Conservation (phyloP, 106 monocot species). For the Cymbidium sinense region DNA sequence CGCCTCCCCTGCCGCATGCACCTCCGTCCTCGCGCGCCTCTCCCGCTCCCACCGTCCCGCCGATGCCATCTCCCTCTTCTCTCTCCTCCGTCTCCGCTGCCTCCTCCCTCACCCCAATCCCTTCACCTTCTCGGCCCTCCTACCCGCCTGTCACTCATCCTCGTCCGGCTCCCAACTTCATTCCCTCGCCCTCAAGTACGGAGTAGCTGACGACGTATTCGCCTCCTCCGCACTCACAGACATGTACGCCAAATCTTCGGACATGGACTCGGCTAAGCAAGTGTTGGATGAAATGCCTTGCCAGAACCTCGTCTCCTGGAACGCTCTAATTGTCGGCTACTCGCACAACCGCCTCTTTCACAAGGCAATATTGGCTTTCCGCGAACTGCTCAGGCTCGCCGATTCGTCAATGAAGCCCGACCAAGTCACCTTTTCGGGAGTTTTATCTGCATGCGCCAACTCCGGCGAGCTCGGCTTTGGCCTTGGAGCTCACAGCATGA, state of each 20-base stretch:
- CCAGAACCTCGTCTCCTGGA: slow-evolving; percentile 49
- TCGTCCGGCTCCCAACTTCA: not conserved
- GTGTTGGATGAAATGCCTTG: slow-evolving; percentile 42
- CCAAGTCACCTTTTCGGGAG: slow-evolving; percentile 47
- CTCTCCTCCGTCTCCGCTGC: not conserved
- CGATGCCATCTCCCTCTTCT: not conserved
- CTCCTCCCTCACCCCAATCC: not conserved
- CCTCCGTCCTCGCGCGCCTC: not conserved
- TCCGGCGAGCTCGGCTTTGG: slow-evolving; percentile 50
- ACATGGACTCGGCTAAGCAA: not conserved
- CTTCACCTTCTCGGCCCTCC: slow-evolving; percentile 4
- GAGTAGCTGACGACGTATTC: not conserved
- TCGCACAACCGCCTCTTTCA: slow-evolving; percentile 12
- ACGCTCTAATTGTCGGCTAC: slow-evolving; percentile 56
- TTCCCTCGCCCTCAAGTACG: slow-evolving; percentile 1
- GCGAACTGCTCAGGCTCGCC: slow-evolving; percentile 11
- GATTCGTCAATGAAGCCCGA: slow-evolving; percentile 10
- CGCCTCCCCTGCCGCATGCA: not conserved
- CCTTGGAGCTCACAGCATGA: slow-evolving; percentile 39
- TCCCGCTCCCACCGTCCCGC: not conserved
- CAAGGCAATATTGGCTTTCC: slow-evolving; percentile 37
- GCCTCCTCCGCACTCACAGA: slow-evolving; percentile 2
- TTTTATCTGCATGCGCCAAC: slow-evolving; percentile 45
- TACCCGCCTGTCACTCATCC: not conserved
- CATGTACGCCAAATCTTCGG: slow-evolving; percentile 4